These are phyloP conservation scores for Chaetomium olivaceum DNA, from an alignment of 2,329 filamentous ascomycete genomes.

Conservation along the genomic window DNA sequence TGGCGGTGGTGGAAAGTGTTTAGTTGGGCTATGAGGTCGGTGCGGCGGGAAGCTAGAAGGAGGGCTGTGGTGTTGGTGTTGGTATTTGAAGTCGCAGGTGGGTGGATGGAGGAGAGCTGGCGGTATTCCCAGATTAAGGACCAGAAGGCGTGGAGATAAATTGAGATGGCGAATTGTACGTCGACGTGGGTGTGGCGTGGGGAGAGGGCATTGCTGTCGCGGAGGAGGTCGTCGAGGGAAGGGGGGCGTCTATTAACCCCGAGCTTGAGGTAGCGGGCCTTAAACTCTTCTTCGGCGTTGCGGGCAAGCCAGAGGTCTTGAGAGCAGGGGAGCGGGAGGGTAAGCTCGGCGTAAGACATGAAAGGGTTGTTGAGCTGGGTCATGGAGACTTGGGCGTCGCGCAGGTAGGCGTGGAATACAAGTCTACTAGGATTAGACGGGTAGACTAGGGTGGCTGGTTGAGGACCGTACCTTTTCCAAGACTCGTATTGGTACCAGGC, in stretches of 20 bases:
- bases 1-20: slow-evolving; percentile 49
- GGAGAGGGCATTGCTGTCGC: slow-evolving; percentile 55
- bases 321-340: slow-evolving; percentile 63
- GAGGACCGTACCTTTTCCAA: slow-evolving; percentile 56
- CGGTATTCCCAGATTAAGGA: slow-evolving; percentile 66
- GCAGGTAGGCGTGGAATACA: slow-evolving; percentile 63
- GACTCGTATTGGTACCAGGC: slow-evolving; percentile 65
- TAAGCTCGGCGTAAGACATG: slow-evolving; percentile 69
- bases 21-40: slow-evolving; percentile 63
- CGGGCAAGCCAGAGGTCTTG: slow-evolving; percentile 66
- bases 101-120: slow-evolving; percentile 54
- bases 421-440: slow-evolving; percentile 44
- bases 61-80: slow-evolving; percentile 29
- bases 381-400: slow-evolving; percentile 69
- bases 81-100: slow-evolving; percentile 46
- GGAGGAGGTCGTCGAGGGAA: slow-evolving; percentile 57
- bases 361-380: slow-evolving; percentile 63
- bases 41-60: slow-evolving; percentile 56
- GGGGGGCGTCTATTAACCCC: slow-evolving; percentile 48
- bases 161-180: slow-evolving; percentile 55
- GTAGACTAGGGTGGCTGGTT: too few relatives aligned
- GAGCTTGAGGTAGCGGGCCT: slow-evolving; percentile 54
- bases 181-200: slow-evolving; percentile 55
- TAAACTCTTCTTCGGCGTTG: slow-evolving; percentile 63
- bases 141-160: slow-evolving; percentile 67